Base-by-base conservation (phyloP, 768 basidiomycete genomes). In the Mycena chlorophos region DNA sequence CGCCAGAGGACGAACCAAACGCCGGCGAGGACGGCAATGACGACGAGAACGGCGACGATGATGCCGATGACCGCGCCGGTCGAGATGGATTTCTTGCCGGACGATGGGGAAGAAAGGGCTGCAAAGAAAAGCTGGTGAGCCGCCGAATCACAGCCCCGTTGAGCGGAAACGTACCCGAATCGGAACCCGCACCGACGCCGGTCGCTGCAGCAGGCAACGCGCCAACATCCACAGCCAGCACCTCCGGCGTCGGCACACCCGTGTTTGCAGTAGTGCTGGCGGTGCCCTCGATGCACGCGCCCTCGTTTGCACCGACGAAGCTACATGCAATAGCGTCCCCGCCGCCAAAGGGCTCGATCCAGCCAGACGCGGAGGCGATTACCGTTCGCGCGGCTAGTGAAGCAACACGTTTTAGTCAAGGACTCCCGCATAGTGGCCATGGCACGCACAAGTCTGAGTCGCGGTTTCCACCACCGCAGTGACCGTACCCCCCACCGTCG, bases 291-390 rank as follows among this genome's bases (percentile, higher is more conserved):
- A 54, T 2, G 20, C 52, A 54, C 23, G n/a, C 20, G 8, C 52
- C 52, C 29, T 46, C 45, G 2, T 23, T 43, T 6, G 42, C 13
- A 26, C 47, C 37, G 19, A 47, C 23, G 23, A 54, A 17, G 38
- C 23, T 26, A 19, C 52, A 54, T 4, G 22, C 20, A 17, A 54
- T 54, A 4, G 4, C 19, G 2, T 10, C 8, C 19, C 5, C 40
- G 16, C 29, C 19, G 2, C 31, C 43, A 30, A 54, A 54, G 1
- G 14, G 1, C 20, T 54, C 52, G 20, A 54, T 4, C 52, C 52
- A 54, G 20, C 52, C 52, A 6, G 52, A 54, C 1, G 52, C 52
- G 3, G 52, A 54, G 43, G 45, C 52, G 12, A 54, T 19, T 19
- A 54, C 28, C 3, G 52, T 54, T 2, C 52, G 52, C 5, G 45